Evolutionary conservation across 768 basidiomycete species (phyloP).

Genomic region (Cytidiella melzeri): DNA sequence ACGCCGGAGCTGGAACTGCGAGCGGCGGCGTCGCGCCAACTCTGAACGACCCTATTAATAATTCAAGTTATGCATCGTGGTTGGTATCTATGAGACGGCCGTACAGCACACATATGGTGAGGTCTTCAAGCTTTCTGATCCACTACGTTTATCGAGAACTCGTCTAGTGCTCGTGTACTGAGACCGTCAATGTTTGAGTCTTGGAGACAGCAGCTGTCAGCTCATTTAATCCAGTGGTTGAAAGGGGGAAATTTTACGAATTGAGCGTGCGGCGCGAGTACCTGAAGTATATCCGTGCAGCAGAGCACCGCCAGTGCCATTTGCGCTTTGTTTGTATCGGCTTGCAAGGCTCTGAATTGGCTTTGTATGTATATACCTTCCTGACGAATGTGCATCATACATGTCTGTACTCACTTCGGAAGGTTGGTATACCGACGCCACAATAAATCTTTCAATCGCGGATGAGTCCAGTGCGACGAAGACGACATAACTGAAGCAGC

Average conservation of each 20-base stretch:
- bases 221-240: too few relatives aligned
- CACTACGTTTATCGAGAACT: conserved; percentile 1
- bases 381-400: conserved; percentile 32
- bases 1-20: too few relatives aligned
- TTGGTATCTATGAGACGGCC: conserved; percentile 49
- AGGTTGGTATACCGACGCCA: conserved; percentile 39
- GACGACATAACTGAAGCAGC: conserved; percentile 46
- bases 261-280: neutral
- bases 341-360: conserved; percentile 37
- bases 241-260: neutral
- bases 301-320: conserved; percentile 39
- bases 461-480: too few relatives aligned
- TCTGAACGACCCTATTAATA: too few relatives aligned
- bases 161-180: conserved; percentile 33
- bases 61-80: conserved; percentile 12
- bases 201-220: neutral
- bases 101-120: conserved; percentile 48
- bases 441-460: too few relatives aligned
- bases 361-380: conserved; percentile 54
- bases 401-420: conserved; percentile 42
- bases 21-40: too few relatives aligned
- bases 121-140: conserved; percentile 1
- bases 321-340: conserved; percentile 54
- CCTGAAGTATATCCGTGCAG: neutral
- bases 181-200: conserved; percentile 52